Base-by-base conservation (phyloP, 2,329 filamentous ascomycete genomes). In the Talaromyces atroroseus region DNA sequence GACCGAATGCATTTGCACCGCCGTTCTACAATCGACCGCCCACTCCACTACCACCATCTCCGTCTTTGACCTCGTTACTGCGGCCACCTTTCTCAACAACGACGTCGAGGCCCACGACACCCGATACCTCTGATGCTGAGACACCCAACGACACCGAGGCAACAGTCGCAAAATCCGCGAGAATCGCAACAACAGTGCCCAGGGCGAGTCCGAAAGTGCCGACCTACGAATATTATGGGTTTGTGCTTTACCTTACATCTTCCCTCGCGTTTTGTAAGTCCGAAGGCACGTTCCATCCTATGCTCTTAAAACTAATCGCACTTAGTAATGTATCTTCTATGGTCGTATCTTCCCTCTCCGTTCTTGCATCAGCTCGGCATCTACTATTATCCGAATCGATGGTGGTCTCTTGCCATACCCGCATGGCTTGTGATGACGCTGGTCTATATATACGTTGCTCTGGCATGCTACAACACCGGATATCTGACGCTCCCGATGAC, bases 211-310 rank as follows among this genome's bases (percentile, higher is more conserved):
- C 94, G 1, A 91, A 94, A 69, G 92, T 99, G 2, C 94, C 94
- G n/a, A 99, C 94, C 0, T 97, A 99, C 76, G 94, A 99, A 71
- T 99, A 97, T 82, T 97, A 97, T 71, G 94, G 94, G 70, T 99
- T 99, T 75, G 92, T 95, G 54, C 82, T 99, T 50, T 97, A 99
- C 76, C 82, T 99, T 40, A 90, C 92, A 68, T 92, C 88, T 60
- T 90, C 87, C 21, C 78, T 94, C 52, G 85, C 85, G 1, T 97
- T 97, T 70, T 78, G 88, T 68, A 80, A 83, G 67, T 88, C 20
- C 29, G n/a, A 14, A 34, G 7, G 29, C 12, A 26, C 2, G 34
- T 7, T 16, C 26, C 84, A n/a, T 21, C 1, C 2, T 49, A 6
- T 36, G 12, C 47, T 20, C 70, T 76, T n/a, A n/a, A n/a, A 86